Evolutionary conservation across 2,329 filamentous ascomycete species (phyloP).

Genomic region (Colletotrichum sp.): DNA sequence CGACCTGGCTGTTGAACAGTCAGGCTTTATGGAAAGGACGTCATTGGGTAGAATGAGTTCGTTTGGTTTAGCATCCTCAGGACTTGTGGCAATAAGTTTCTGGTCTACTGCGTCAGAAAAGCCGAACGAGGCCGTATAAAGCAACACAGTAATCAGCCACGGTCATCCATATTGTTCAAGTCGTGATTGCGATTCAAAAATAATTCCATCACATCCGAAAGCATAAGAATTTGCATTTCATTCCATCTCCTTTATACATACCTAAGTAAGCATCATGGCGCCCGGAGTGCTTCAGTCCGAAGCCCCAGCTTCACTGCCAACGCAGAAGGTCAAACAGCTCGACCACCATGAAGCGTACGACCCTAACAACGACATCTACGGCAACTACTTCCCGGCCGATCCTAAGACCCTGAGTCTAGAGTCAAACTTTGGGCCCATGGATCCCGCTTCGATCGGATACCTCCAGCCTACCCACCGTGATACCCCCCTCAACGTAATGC

Average conservation of each 20-base stretch:
- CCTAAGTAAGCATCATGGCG: not conserved
- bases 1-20: not conserved
- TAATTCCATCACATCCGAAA: not conserved
- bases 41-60: not conserved
- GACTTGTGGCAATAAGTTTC: not conserved
- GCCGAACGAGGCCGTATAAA: not conserved
- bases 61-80: not conserved
- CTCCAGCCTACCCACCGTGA: not conserved
- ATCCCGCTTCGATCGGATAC: not conserved
- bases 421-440: not conserved
- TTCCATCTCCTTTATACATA: not conserved
- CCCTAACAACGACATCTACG: not conserved
- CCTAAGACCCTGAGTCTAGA: not conserved
- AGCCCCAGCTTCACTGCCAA: not conserved
- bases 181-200: not conserved
- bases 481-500: constrained; percentile 8
- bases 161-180: not conserved
- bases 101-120: not conserved
- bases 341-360: not conserved
- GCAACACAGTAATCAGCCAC: not conserved
- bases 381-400: not conserved
- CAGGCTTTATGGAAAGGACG: not conserved
- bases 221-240: not conserved
- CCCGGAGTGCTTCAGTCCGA: constrained; percentile 1
- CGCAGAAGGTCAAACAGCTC: not conserved